Conservation (phyloP, 78 protist species). For the Cavenderia fasciculata region DNA sequence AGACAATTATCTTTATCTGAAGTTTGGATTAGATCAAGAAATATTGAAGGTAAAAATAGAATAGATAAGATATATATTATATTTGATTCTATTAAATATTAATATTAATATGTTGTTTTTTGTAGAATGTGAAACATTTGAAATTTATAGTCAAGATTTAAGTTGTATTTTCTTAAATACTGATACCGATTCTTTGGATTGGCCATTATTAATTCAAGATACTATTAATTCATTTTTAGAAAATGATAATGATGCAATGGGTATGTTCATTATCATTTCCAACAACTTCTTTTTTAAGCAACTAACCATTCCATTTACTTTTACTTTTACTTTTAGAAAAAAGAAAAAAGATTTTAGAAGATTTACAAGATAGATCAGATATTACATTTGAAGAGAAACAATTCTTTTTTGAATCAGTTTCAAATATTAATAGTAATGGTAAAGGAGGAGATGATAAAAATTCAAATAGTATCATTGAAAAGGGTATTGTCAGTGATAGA, state of each 20-base stretch:
- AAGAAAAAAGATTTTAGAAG: slow-evolving; percentile 8
- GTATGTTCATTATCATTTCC: no score
- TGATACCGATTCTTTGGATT: neutral
- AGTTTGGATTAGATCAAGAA: slow-evolving; percentile 37
- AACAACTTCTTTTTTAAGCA: no score
- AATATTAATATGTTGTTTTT: neutral
- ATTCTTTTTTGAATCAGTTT: slow-evolving; percentile 57
- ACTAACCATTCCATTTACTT: no score
- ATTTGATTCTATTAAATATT: no score
- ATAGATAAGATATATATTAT: neutral
- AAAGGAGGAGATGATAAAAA: no score
- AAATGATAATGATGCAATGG: neutral
- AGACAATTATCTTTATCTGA: slow-evolving; percentile 47
- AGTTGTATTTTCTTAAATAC: slow-evolving; percentile 29
- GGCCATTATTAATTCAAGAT: slow-evolving; percentile 45
- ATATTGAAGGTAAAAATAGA: neutral
- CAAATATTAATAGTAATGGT: neutral
- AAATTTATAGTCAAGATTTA: slow-evolving; percentile 46
- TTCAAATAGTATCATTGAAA: slow-evolving; percentile 20
- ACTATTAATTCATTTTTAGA: slow-evolving; percentile 30
- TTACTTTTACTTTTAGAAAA: no score
- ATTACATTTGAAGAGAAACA: slow-evolving; percentile 63
- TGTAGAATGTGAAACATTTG: slow-evolving; percentile 17
- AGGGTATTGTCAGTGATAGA: slow-evolving; percentile 69
- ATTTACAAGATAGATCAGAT: slow-evolving; percentile 19